Conservation (phyloP, 1,284 basidiomycete genomes). For the Somion occarium region DNA sequence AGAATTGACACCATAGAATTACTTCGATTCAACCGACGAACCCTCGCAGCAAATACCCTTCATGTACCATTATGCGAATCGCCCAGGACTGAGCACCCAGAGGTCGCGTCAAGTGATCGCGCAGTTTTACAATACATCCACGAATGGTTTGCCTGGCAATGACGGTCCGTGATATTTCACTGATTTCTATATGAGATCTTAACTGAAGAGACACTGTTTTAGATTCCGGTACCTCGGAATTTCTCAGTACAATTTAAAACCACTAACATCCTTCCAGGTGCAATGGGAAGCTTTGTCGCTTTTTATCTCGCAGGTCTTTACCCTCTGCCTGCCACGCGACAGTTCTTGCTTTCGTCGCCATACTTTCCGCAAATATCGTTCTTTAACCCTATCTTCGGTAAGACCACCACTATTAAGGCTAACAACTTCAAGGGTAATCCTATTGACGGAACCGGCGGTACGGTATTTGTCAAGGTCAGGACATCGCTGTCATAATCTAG, state of each 20-base stretch:
- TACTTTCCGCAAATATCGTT: slow-evolving; percentile 58
- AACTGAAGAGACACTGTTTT: not conserved
- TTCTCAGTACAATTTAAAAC: not conserved
- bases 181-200: no score
- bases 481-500: not conserved
- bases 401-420: slow-evolving; percentile 50
- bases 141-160: slow-evolving; percentile 54
- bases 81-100: slow-evolving; percentile 52
- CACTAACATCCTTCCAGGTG: slow-evolving; percentile 36
- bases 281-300: slow-evolving; percentile 64
- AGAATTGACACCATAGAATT: no score
- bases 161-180: slow-evolving; percentile 43
- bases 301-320: slow-evolving; percentile 61
- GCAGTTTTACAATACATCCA: slow-evolving; percentile 49
- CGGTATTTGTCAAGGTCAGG: slow-evolving; percentile 50
- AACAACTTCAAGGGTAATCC: slow-evolving; percentile 52
- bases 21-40: slow-evolving; percentile 55
- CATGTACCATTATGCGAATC: slow-evolving; percentile 63
- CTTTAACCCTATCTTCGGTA: slow-evolving; percentile 51
- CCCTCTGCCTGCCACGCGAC: slow-evolving; percentile 55
- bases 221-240: slow-evolving; percentile 1
- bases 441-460: slow-evolving; percentile 41
- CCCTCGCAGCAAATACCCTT: slow-evolving; percentile 60
- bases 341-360: slow-evolving; percentile 56
- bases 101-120: slow-evolving; percentile 49